phyloP scores from a whole-genome alignment of 2,329 filamentous ascomycete genomes.

The Xylariaceae sp. region DNA sequence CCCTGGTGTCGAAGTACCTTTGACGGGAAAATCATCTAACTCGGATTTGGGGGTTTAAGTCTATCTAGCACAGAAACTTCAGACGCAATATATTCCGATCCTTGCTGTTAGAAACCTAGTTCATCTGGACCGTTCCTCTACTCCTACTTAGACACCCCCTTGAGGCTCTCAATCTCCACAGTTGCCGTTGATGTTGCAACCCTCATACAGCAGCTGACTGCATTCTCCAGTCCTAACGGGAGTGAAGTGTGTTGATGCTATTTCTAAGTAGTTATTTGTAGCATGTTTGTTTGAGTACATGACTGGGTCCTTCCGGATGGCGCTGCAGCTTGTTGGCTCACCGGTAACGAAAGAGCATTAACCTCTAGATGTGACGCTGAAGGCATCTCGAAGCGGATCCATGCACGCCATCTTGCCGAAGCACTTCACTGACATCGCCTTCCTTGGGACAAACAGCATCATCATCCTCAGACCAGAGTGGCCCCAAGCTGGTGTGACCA shows the following conservation, averaged over 20 bases:
- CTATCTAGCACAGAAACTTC: neutral
- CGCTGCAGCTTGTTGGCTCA: conserved; percentile 11
- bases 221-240: conserved; percentile 7
- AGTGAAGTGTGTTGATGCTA: conserved; percentile 4
- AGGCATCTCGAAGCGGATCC: conserved; percentile 15
- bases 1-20: neutral
- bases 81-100: conserved; percentile 1
- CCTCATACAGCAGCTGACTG: conserved; percentile 10
- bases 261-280: conserved; percentile 6
- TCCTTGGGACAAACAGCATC: conserved; percentile 12
- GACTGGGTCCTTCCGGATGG: conserved; percentile 7
- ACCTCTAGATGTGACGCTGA: conserved; percentile 9
- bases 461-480: conserved; percentile 1
- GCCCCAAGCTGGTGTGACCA: conserved; percentile 13
- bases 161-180: conserved; percentile 4
- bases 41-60: neutral
- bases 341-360: conserved; percentile 1
- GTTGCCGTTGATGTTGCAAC: conserved; percentile 5
- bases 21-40: neutral
- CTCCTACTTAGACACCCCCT: conserved; percentile 10
- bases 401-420: conserved; percentile 2
- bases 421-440: conserved; percentile 11
- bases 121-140: conserved; percentile 2
- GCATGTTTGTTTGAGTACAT: conserved; percentile 13
- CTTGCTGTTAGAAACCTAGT: conserved; percentile 3